Evolutionary conservation across 345 rosid genomes (phyloP), one percentile per base, ranked within the genome.

Genomic region (Salix suchowensis): DNA sequence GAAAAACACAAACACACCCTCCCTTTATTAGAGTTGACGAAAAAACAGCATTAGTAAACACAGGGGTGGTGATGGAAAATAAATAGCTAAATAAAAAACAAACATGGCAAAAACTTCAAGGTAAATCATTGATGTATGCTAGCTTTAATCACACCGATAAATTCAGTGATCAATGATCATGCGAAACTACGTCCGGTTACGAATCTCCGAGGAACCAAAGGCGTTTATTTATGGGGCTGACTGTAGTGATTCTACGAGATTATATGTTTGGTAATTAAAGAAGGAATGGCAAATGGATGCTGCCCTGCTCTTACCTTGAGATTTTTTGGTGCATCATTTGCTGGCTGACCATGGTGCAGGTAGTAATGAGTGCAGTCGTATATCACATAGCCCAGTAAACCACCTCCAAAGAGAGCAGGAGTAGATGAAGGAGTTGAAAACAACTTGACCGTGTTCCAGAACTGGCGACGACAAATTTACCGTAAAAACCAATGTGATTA

Each of bases 361-460:
- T 95, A 95, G 86, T 91, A 95, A 79, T 95, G 98, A 74, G 94
- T 93, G 68, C 88, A 87, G 80, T 95, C 98, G 71, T 93, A 95
- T 44, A 91, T 87, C 70, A 95, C 97, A 76, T 95, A 95, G 18
- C 98, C 97, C 52, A 93, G 86, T 81, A 95, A 73, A 76, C 97
- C 97, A 68, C 98, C 98, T 37, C 91, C 97, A 65, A 95, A 93
- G 67, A 95, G 76, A 18, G 94, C 97, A 9, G 98, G 98, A 78
- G 94, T 77, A 23, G 86, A 86, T 12, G 98, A 76, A 68, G 93
- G 91, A 18, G 98, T 85, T 16, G 98, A 77, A 2, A 91, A 3
- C 73, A 89, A 84, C 83, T 76, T 79, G 48, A 89, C 73, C 61
- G 91, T 1, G 75, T 95, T 89, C 94, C 93, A 95, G 80, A 95